Percentiles rank a stretch among this genome's conserved stretches.
Conservation (phyloP, 1,284 basidiomycete species). For the Boletellus sp. region DNA sequence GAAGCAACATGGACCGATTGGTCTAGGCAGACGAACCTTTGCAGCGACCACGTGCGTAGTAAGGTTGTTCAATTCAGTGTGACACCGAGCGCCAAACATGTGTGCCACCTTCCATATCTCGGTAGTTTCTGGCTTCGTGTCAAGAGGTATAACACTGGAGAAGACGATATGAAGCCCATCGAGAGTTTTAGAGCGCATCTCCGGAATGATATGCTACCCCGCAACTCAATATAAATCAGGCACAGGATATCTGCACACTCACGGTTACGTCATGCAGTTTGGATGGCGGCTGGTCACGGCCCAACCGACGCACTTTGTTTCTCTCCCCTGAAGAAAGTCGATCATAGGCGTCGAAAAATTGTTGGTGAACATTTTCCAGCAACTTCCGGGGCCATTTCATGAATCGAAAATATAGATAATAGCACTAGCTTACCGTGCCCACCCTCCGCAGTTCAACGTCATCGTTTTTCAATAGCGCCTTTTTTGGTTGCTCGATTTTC, state of each 20-base stretch:
- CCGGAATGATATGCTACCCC: slow-evolving; percentile 77
- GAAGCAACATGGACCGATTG: neutral
- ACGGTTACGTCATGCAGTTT: slow-evolving; percentile 60
- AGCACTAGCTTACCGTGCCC: slow-evolving; percentile 49
- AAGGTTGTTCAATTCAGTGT: slow-evolving; percentile 59
- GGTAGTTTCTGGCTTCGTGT: slow-evolving; percentile 71
- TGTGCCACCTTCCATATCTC: slow-evolving; percentile 87
- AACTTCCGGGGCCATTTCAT: slow-evolving; percentile 46
- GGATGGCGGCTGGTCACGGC: slow-evolving; percentile 29
- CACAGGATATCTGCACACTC: slow-evolving; percentile 26
- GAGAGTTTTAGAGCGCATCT: slow-evolving; percentile 73
- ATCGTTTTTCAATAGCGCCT: slow-evolving; percentile 82
- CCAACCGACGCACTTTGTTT: slow-evolving; percentile 27
- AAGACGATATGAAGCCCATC: slow-evolving; percentile 81
- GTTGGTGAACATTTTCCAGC: slow-evolving; percentile 70
- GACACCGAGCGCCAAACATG: slow-evolving; percentile 85
- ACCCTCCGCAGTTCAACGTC: slow-evolving; percentile 84
- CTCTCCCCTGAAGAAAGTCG: slow-evolving; percentile 37
- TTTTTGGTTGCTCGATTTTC: slow-evolving; percentile 47
- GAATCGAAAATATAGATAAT: neutral
- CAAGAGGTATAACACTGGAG: slow-evolving; percentile 90
- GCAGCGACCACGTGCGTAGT: slow-evolving; percentile 92
- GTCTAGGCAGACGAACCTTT: slow-evolving; percentile 48
- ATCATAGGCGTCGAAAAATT: slow-evolving; percentile 72
- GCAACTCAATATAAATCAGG: slow-evolving; percentile 7